phyloP scores from a whole-genome alignment of 202 grass and related monocot genomes.

The Zoysia matrella region DNA sequence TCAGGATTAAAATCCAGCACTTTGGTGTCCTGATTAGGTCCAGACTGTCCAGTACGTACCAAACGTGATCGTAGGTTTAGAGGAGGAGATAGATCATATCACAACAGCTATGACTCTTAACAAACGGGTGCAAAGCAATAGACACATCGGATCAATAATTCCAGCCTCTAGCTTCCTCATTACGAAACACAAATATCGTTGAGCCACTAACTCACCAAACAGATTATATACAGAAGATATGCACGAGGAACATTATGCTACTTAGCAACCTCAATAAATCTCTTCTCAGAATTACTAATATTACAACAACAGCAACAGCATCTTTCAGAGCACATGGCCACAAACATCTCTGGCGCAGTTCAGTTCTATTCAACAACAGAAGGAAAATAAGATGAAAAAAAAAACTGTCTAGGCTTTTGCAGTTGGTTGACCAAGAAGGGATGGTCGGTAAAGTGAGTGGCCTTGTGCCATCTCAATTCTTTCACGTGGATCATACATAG shows the following conservation, averaged over 20 bases:
- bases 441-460: slow-evolving; percentile 78
- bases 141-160: neutral
- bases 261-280: slow-evolving; percentile 29
- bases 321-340: slow-evolving; percentile 21
- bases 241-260: slow-evolving; percentile 27
- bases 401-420: slow-evolving; percentile 39
- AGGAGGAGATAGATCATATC: neutral
- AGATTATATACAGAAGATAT: slow-evolving; percentile 27
- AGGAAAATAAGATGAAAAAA: neutral
- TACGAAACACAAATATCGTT: slow-evolving; percentile 1
- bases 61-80: neutral
- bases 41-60: neutral
- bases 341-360: neutral
- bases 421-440: slow-evolving; percentile 74
- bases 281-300: slow-evolving; percentile 29
- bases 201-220: slow-evolving; percentile 18
- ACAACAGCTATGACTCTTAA: neutral
- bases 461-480: slow-evolving; percentile 36
- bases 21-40: neutral
- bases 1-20: neutral
- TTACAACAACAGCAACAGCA: slow-evolving; percentile 44
- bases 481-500: slow-evolving; percentile 95
- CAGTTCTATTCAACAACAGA: slow-evolving; percentile 22
- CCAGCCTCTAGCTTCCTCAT: neutral
- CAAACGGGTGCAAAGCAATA: neutral